phyloP scores from a whole-genome alignment of 192 early-diverging fungal species.

The Helicostylum pulchrum region DNA sequence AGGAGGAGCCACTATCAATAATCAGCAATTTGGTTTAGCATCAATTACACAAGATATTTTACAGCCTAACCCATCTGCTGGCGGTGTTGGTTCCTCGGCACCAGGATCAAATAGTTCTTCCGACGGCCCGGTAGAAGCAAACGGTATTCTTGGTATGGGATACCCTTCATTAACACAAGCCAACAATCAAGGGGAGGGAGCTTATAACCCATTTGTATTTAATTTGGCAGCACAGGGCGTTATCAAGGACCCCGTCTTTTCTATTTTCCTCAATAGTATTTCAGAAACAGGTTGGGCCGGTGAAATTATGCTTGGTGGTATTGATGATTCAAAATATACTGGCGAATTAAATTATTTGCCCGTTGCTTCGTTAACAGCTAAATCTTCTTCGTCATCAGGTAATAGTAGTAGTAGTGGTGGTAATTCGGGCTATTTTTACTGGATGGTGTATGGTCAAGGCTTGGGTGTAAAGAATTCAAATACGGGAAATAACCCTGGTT shows the following conservation, averaged over 20 bases:
- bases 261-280: constrained; percentile 24
- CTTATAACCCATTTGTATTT: constrained; percentile 36
- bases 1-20: constrained; percentile 13
- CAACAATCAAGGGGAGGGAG: constrained; percentile 8
- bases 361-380: constrained; percentile 23
- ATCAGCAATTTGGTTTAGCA: constrained; percentile 37
- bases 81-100: background rate
- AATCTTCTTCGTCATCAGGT: background rate
- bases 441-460: constrained; percentile 38
- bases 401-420: background rate
- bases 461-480: constrained; percentile 12
- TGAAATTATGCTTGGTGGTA: constrained; percentile 51
- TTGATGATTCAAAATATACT: constrained; percentile 42
- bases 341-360: constrained; percentile 47
- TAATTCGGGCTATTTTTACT: constrained; percentile 18
- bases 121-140: constrained; percentile 1
- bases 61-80: background rate
- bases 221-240: constrained; percentile 22
- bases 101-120: constrained; percentile 1
- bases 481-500: constrained; percentile 1
- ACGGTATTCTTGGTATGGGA: constrained; percentile 37
- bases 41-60: constrained; percentile 25
- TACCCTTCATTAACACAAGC: constrained; percentile 30
- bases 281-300: constrained; percentile 31
- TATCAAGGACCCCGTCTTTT: constrained; percentile 28